These are phyloP conservation scores for Scheffersomyces segobiensis DNA, from an alignment of 1,139 yeast genomes.

Conservation along the genomic window DNA sequence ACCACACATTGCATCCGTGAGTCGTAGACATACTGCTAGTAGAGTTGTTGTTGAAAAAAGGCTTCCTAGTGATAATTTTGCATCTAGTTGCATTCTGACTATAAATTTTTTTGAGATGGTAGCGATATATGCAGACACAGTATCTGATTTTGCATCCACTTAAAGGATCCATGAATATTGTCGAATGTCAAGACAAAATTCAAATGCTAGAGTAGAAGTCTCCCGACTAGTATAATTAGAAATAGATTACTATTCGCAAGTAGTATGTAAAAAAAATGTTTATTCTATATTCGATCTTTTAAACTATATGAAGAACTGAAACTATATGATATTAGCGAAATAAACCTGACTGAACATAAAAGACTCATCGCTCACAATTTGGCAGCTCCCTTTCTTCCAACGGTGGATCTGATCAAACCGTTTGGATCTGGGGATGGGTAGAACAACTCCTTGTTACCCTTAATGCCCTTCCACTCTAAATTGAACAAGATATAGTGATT, in stretches of 20 bases:
- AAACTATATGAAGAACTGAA: neutral
- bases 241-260: too few species aligned
- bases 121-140: neutral
- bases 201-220: neutral
- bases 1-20: conserved; percentile 13
- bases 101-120: neutral
- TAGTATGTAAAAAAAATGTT: neutral
- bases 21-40: neutral
- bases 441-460: conserved; percentile 77
- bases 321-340: neutral
- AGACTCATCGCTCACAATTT: conserved; percentile 35
- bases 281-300: too few species aligned
- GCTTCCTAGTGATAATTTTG: neutral
- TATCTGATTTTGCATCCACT: neutral
- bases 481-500: conserved; percentile 84
- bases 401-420: conserved; percentile 85
- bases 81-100: neutral
- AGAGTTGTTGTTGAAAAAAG: neutral
- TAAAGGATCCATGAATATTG: neutral
- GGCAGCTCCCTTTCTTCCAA: conserved; percentile 54
- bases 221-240: too few species aligned
- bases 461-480: conserved; percentile 80
- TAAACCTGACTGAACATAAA: neutral
- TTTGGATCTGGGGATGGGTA: conserved; percentile 93
- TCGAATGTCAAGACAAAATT: neutral